These are phyloP conservation scores for Saccharomyces hybrid DNA, from an alignment of 1,139 yeast species.

Conservation along the genomic window DNA sequence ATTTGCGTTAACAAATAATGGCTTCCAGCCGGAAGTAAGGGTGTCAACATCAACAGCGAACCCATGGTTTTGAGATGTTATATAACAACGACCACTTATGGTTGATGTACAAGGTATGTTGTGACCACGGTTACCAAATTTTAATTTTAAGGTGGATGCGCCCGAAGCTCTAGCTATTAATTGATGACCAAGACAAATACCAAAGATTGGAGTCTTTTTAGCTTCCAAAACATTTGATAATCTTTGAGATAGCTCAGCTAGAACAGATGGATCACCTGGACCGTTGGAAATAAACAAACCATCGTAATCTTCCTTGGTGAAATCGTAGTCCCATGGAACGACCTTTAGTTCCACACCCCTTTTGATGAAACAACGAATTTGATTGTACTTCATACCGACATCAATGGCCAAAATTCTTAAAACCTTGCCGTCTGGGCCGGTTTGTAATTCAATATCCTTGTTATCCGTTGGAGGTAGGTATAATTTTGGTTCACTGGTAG, in stretches of 20 bases:
- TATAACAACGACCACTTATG: constrained; percentile 92
- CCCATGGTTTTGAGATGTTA: constrained; percentile 50
- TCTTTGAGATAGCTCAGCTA: constrained; percentile 41
- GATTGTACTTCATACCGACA: constrained; percentile 97
- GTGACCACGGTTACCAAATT: constrained; percentile 99
- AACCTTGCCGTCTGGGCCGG: constrained; percentile 64
- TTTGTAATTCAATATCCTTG: constrained; percentile 36
- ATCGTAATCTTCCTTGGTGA: constrained; percentile 69
- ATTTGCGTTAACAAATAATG: constrained; percentile 89
- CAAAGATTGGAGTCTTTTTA: constrained; percentile 74
- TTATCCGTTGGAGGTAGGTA: constrained; percentile 54
- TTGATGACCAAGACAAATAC: constrained; percentile 42
- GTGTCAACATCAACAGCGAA: constrained; percentile 78
- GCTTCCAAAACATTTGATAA: constrained; percentile 52
- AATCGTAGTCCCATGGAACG: constrained; percentile 94
- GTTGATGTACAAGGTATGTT: constrained; percentile 96
- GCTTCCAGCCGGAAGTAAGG: constrained; percentile 81
- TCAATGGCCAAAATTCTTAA: constrained; percentile 85
- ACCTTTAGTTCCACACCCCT: constrained; percentile 95
- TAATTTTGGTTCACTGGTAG: constrained; percentile 64
- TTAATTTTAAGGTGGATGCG: constrained; percentile 83
- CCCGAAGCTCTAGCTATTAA: constrained; percentile 93
- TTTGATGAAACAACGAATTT: constrained; percentile 90
- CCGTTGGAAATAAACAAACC: constrained; percentile 96
- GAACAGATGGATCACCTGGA: constrained; percentile 97